phyloP scores from a whole-genome alignment of 2,329 filamentous ascomycete species.

The Parascedosporium putredinis region DNA sequence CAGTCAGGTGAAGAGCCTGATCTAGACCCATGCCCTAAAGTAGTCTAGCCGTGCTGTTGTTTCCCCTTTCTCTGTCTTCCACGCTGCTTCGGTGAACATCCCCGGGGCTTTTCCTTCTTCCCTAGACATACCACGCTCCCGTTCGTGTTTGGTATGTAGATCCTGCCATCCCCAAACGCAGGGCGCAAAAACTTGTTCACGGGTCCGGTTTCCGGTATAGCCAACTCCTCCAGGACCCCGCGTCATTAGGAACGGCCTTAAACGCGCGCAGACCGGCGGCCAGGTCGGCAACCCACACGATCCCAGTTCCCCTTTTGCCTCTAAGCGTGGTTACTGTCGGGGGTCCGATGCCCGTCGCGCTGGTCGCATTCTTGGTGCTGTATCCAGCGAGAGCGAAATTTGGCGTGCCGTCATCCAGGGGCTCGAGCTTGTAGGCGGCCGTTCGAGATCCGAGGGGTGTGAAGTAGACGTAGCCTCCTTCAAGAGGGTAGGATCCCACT shows the following conservation, averaged over 20 bases:
- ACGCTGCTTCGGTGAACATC: background rate
- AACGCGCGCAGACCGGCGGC: background rate
- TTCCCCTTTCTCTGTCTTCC: background rate
- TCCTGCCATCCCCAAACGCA: background rate
- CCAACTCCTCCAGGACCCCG: background rate
- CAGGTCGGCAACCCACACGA: slow-evolving; percentile 17
- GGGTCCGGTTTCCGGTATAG: background rate
- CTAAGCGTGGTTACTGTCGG: slow-evolving; percentile 45
- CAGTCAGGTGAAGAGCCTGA: no score
- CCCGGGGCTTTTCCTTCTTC: background rate
- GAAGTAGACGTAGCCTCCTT: slow-evolving; percentile 39
- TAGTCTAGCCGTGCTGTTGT: background rate
- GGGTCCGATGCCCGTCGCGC: slow-evolving; percentile 44
- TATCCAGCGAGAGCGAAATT: slow-evolving; percentile 39
- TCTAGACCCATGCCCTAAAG: no score
- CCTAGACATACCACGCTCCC: background rate
- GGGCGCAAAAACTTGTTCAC: background rate
- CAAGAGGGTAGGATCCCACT: slow-evolving; percentile 35
- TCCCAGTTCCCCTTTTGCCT: slow-evolving; percentile 40
- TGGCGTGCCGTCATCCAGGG: slow-evolving; percentile 33
- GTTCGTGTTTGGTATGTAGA: background rate
- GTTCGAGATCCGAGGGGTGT: slow-evolving; percentile 43
- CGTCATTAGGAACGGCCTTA: background rate
- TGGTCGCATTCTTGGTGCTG: slow-evolving; percentile 37
- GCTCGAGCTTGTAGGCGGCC: slow-evolving; percentile 48